phyloP scores from a whole-genome alignment of 495 filamentous ascomycete species.

The Penicillium cinerascens region DNA sequence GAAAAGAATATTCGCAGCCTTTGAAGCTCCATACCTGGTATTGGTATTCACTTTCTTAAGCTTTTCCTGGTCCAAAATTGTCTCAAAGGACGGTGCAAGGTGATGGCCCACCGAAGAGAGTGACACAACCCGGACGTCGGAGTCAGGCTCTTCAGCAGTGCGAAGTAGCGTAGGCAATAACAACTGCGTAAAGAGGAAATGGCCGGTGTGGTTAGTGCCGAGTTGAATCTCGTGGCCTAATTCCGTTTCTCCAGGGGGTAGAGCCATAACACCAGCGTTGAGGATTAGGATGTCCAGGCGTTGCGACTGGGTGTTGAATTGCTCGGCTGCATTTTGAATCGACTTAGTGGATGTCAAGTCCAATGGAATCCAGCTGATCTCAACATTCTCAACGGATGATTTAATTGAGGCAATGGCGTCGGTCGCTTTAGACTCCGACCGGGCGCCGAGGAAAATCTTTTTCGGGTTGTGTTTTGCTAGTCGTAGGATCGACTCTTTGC shows the following conservation, averaged over 20 bases:
- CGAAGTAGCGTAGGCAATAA: constrained; percentile 30
- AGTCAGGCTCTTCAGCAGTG: constrained; percentile 31
- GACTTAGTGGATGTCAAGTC: constrained; percentile 45
- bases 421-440: constrained; percentile 29
- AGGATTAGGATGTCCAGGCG: constrained; percentile 63
- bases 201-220: constrained; percentile 55
- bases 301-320: constrained; percentile 43
- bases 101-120: constrained; percentile 38
- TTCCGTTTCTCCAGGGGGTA: constrained; percentile 36
- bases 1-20: constrained; percentile 59
- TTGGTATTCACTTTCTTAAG: constrained; percentile 40
- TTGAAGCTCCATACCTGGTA: constrained; percentile 52
- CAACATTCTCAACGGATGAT: constrained; percentile 15
- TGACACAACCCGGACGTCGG: constrained; percentile 43
- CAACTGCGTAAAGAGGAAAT: constrained; percentile 56
- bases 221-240: constrained; percentile 56
- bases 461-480: constrained; percentile 53
- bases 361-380: constrained; percentile 39
- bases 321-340: constrained; percentile 49
- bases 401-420: constrained; percentile 24
- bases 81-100: constrained; percentile 25
- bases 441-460: constrained; percentile 51
- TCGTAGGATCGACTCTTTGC: constrained; percentile 51
- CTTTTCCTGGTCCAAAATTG: constrained; percentile 27
- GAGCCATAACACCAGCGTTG: constrained; percentile 60